Evolutionary conservation across 441 rosid species (phyloP).

Genomic region (Mallotus repandus): DNA sequence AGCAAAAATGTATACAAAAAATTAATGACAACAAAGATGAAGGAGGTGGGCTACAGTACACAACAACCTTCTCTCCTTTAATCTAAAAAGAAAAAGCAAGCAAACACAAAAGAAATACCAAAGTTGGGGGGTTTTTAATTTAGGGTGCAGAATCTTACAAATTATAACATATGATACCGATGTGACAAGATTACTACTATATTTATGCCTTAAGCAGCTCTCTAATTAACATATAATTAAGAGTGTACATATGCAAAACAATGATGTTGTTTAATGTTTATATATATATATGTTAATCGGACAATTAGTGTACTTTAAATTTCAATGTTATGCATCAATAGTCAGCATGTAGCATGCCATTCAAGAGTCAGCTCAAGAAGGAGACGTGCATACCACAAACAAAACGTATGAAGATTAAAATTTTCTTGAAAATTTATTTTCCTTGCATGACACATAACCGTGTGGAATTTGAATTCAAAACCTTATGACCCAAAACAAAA

Average conservation of each 20-base stretch:
- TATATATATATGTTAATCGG: not conserved
- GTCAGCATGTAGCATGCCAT: not conserved
- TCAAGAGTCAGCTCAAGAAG: no score
- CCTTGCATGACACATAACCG: no score
- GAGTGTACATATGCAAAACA: no score
- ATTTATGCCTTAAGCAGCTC: no score
- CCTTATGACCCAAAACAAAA: no score
- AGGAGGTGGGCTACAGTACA: not conserved
- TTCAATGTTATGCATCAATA: not conserved
- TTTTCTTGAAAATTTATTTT: no score
- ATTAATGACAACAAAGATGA: not conserved
- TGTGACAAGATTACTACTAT: not conserved
- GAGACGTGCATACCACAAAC: conserved; percentile 16
- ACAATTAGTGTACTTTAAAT: not conserved
- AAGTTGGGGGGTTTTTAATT: not conserved
- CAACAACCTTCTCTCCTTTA: not conserved
- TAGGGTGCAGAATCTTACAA: conserved; percentile 18
- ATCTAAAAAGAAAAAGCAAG: not conserved
- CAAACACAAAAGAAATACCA: not conserved
- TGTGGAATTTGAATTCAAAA: no score
- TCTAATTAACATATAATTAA: no score
- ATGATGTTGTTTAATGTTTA: not conserved
- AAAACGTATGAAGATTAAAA: no score
- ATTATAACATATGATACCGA: not conserved
- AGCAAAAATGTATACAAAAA: not conserved